Base-by-base conservation (phyloP, 208 protist species). In the Angomonas desouzai region DNA sequence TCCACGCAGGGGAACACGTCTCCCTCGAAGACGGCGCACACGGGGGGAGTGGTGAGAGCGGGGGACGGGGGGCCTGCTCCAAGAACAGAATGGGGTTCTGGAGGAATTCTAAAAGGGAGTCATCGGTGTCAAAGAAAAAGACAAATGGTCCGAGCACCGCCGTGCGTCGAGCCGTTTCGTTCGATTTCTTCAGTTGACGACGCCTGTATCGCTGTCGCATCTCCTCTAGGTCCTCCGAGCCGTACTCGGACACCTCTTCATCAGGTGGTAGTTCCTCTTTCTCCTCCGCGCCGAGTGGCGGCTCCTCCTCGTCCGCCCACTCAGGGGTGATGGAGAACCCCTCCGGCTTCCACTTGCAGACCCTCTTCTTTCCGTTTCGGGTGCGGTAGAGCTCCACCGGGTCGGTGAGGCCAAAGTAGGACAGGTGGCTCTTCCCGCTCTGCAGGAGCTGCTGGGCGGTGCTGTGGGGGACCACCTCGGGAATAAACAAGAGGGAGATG, bases 41-140 rank as follows among this genome's bases (percentile, higher is more conserved):
- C 72, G 0, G 81, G 70, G 30, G 61, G 49, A 36, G 51, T 32
- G 20, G 55, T 33, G 45, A 87, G 58, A 59, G 27, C 47, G 4
- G 87, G 87, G 40, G 74, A 48, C 22, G 81, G 85, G 91, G 86
- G 2, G 91, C 66, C 61, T 87, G 78, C 40, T 83, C 77, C 20
- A 84, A 62, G 64, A 81, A 96, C 2, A 70, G 66, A 56, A 90
- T 69, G 13, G 91, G 88, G 69, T 96, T 83, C 10, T 66, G 55
- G 30, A 90, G 47, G 36, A 92, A 96, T 18, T 76, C 64, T 20
- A 68, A 30, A 25, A 94, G 76, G 22, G 68, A 64, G 20, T 66
- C 76, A 64, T 92, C 83, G 48, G 57, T 76, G 18, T 84, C 64
- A 70, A 96, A 94, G 55, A 88, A 90, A 70, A 84, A 96, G 13